phyloP scores from a whole-genome alignment of 768 basidiomycete species.

The Neoboletus brunneissimus region DNA sequence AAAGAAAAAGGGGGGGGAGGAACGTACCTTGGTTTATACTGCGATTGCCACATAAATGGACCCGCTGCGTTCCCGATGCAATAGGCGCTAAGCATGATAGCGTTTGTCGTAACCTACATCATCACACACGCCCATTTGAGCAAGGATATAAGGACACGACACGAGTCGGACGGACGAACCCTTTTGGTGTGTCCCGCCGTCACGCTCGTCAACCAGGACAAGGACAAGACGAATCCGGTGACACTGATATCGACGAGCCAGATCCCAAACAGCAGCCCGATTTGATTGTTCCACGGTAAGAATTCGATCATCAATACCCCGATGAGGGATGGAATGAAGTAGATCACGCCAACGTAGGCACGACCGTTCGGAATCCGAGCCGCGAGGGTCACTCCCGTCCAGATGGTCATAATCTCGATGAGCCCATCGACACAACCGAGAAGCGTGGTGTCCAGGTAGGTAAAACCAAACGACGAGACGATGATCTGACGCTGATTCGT shows the following conservation, averaged over 20 bases:
- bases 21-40: slow-evolving; percentile 61
- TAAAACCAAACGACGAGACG: slow-evolving; percentile 64
- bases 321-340: slow-evolving; percentile 62
- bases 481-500: slow-evolving; percentile 68
- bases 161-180: slow-evolving; percentile 40
- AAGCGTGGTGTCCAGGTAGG: slow-evolving; percentile 61
- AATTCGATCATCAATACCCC: slow-evolving; percentile 62
- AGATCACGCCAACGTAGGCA: slow-evolving; percentile 61
- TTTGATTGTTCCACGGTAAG: slow-evolving; percentile 61
- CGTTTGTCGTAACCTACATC: slow-evolving; percentile 43
- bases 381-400: slow-evolving; percentile 56
- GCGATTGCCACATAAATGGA: slow-evolving; percentile 76
- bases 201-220: slow-evolving; percentile 64
- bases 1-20: not conserved
- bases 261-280: slow-evolving; percentile 57
- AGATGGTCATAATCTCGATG: slow-evolving; percentile 69
- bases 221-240: slow-evolving; percentile 57
- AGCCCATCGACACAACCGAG: slow-evolving; percentile 64
- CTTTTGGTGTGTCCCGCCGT: slow-evolving; percentile 74
- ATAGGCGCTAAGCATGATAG: slow-evolving; percentile 72
- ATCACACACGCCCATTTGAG: not conserved
- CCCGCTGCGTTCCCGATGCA: slow-evolving; percentile 63
- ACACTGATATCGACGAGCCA: slow-evolving; percentile 43
- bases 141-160: not conserved
- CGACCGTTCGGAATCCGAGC: slow-evolving; percentile 54